Base-by-base conservation (phyloP, 2,329 filamentous ascomycete species). In the Xylaria sp. region DNA sequence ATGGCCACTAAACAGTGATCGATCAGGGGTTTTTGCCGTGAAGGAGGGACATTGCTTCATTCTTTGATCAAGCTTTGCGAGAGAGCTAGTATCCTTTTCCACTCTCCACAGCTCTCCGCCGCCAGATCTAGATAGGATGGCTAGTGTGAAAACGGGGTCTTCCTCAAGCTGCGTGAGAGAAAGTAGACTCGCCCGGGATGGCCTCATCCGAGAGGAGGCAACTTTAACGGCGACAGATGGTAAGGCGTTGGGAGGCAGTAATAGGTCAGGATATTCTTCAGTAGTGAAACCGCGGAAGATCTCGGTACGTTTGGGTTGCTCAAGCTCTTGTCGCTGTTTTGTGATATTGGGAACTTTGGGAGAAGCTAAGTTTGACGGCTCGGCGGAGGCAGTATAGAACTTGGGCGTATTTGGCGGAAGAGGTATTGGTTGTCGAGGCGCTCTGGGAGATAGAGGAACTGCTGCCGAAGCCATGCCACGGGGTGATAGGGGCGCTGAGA, bases 201-300 rank as follows among this genome's bases (percentile, higher is more conserved):
- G 96, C 76, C 93, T 94, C 84, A 99, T 89, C n/a, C 96, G 90
- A 25, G 96, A 98, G 4, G 96, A 98, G 3, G 94, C 93, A 3
- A 97, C 95, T 77, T 88, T 92, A 54, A 97, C 89, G 69, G 92
- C 88, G 63, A 99, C 91, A 1, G 92, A 93, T 3, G 93, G 92
- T 7, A 99, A 83, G 5, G 94, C 94, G 77, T 97, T 96, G 0
- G 96, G 95, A 10, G 94, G 90, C 1, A 99, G 84, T 25, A 98
- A 81, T 7, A 98, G 85, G 69, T 93, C 92, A 0, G 95, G 94
- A 76, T 94, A 95, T 71, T 97, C 92, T 0, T 97, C 93, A 0
- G 91, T 93, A 5, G 93, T 85, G 25, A 97, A 85, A 0, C 93
- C 93, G 73, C 85, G 90, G 77, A 89, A 96, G 25, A 97, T 88